Evolutionary conservation across 208 protist species (phyloP), one percentile per base, ranked within the genome.

Genomic region (Wallacemonas sp.): DNA sequence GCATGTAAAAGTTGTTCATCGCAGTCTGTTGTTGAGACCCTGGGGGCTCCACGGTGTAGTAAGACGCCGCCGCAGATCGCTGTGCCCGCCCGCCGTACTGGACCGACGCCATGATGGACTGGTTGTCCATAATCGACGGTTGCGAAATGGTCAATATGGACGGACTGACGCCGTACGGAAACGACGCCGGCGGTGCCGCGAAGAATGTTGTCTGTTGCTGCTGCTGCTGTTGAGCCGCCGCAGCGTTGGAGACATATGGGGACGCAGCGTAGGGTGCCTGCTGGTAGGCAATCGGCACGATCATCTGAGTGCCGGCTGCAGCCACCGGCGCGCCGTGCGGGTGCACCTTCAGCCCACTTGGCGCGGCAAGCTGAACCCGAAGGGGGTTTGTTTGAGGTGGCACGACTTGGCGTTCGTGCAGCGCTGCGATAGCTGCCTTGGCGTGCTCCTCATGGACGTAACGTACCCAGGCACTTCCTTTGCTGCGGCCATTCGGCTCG

Each of bases 361-460:
- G 65, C 2, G 73, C 70, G 32, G 87, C 87, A 52, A 92, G 89
- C 65, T 92, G 87, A 17, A 93, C 87, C 2, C 85, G 85, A 33
- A 92, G 60, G 12, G 90, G 68, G 70, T 93, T 95, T 1, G 87
- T 93, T 62, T 93, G 90, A 27, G 87, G 87, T n/a, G 84, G 83
- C 38, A 95, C 73, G 27, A 88, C 79, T 59, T 83, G 81, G 60
- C 87, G 85, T 66, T 90, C 85, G 46, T 95, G 74, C 8, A 93
- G 77, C 13, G 80, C 78, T 19, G 66, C 69, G 57, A 95, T 95
- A 22, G 87, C 87, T 39, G 64, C 71, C 50, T 71, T 50, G 10
- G 87, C 85, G 50, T 71, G 76, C 57, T 83, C 77, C 68, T 86
- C 70, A 15, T 55, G 66, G 39, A 83, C 83, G 67, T 93, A 95